Evolutionary conservation across 371 early-diverging fungal genomes (phyloP).

Genomic region (Lichtheimia ramosa): DNA sequence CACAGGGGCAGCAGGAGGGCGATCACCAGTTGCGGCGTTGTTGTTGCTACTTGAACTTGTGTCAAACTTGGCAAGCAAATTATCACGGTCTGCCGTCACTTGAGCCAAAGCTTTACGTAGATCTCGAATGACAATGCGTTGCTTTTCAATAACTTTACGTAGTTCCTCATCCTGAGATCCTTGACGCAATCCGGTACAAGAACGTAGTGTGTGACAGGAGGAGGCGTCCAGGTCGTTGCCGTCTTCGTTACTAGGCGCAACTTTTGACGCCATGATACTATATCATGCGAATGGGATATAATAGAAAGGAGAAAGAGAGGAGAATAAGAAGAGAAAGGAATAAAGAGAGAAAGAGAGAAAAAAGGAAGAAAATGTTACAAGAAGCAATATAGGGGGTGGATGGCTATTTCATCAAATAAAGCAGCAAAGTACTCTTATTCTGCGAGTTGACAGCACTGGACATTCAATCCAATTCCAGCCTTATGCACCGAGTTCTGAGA

Average conservation of each 20-base stretch:
- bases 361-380: constrained; percentile 2
- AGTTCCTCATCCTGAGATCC: constrained; percentile 72
- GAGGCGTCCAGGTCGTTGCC: constrained; percentile 1
- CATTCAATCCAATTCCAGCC: no score
- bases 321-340: constrained; percentile 3
- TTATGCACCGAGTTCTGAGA: background rate
- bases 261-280: constrained; percentile 9
- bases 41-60: background rate
- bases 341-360: constrained; percentile 1
- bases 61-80: constrained; percentile 19
- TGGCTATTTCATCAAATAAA: background rate
- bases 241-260: constrained; percentile 2
- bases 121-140: constrained; percentile 73
- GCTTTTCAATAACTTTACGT: constrained; percentile 84
- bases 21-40: background rate
- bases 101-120: constrained; percentile 45
- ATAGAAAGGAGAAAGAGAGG: constrained; percentile 2
- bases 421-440: background rate
- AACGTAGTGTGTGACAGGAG: no score
- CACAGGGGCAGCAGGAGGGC: background rate
- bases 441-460: no score
- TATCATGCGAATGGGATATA: constrained; percentile 5
- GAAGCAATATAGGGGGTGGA: background rate
- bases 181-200: no score
- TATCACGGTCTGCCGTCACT: constrained; percentile 45